Conservation (phyloP, 495 filamentous ascomycete genomes). For the Penicillium lividum region DNA sequence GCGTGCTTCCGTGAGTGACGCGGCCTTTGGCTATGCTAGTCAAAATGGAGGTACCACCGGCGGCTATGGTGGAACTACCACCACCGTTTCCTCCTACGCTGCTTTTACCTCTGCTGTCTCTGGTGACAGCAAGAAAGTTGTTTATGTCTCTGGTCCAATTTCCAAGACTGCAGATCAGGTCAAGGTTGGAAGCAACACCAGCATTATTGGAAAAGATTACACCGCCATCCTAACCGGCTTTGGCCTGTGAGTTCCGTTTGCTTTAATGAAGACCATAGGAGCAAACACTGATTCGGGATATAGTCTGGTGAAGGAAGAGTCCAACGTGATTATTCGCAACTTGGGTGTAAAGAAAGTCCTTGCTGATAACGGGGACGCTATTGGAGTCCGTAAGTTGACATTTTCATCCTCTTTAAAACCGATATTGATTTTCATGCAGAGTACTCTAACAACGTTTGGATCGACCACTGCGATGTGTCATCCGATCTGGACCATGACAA, state of each 20-base stretch:
- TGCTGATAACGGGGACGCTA: slow-evolving; percentile 59
- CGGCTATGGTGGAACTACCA: slow-evolving; percentile 58
- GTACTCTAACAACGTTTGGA: slow-evolving; percentile 62
- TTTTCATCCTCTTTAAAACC: too few relatives aligned
- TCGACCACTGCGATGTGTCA: slow-evolving; percentile 68
- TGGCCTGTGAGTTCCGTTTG: slow-evolving; percentile 26
- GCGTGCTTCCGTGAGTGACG: not conserved
- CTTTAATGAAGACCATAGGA: not conserved
- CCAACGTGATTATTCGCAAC: slow-evolving; percentile 66
- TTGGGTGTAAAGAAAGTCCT: slow-evolving; percentile 59
- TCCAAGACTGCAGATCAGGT: slow-evolving; percentile 42
- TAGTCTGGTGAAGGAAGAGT: slow-evolving; percentile 47
- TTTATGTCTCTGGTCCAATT: slow-evolving; percentile 51
- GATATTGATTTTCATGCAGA: slow-evolving; percentile 17
- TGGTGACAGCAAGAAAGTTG: slow-evolving; percentile 45
- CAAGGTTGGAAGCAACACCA: slow-evolving; percentile 54
- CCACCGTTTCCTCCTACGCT: slow-evolving; percentile 58
- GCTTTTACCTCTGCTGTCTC: slow-evolving; percentile 51
- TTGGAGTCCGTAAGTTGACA: slow-evolving; percentile 49
- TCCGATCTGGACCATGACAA: slow-evolving; percentile 57
- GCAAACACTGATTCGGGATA: not conserved
- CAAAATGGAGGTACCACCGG: slow-evolving; percentile 59
- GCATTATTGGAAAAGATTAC: slow-evolving; percentile 49
- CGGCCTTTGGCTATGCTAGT: slow-evolving; percentile 41
- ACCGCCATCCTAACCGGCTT: slow-evolving; percentile 34